Base-by-base conservation (phyloP, 805 yeast species). In the Candida boleticola region DNA sequence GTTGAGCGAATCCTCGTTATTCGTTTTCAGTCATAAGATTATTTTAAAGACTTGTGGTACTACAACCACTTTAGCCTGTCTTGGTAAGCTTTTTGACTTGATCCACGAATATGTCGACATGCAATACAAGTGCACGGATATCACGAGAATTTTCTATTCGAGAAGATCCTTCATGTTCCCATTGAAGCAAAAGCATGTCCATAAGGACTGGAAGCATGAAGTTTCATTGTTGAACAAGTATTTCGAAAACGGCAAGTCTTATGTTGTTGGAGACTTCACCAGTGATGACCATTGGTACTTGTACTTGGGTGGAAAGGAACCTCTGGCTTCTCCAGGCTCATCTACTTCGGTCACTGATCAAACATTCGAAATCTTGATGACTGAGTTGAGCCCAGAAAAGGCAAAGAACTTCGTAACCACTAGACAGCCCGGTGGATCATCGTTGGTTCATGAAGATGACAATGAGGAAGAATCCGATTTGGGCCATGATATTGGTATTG, bases 31-130 rank as follows among this genome's bases (percentile, higher is more conserved):
- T 16, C 90, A 89, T 64, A 89, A 86, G 61, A 54, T 93, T 48
- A 81, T 92, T 38, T 73, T 92, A 57, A 92, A 92, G 63, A 92
- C 99, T 4, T 92, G 99, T 61, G 99, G 99, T 5, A 90, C 97
- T 3, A 92, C 98, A 1, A 89, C 96, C 1, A 84, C 96, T 1
- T 73, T 92, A 43, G 77, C 80, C 19, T 92, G 97, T 50, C 63
- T 92, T 21, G 80, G 79, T 21, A 74, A 77, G 39, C 64, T 92
- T 39, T 77, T 86, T 47, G 77, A 77, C 36, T 51, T 53, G 13
- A 61, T 66, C 19, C 54, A 52, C 31, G 42, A 53, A 10, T 49
- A 45, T 34, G 29, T 46, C n/a, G 54, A 49, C 20, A 59, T 63
- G 21, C 80, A 88, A 25, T 77, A 74, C 63, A 77, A 84, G 51